Evolutionary conservation across 2,329 filamentous ascomycete genomes (phyloP).

Genomic region (Neocatenulostroma microsporum): DNA sequence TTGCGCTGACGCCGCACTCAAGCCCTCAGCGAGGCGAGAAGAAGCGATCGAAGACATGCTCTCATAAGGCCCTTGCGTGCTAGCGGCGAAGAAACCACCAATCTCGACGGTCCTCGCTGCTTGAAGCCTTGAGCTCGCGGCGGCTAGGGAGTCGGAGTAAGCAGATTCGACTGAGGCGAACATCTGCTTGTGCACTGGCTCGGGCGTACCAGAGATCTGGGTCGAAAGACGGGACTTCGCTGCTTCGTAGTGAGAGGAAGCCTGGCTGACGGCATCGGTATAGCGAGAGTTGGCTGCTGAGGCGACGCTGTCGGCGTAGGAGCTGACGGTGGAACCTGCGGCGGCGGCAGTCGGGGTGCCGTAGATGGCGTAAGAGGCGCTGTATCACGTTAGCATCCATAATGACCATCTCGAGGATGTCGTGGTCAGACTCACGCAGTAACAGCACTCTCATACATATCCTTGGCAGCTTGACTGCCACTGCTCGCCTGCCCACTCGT

Average conservation of each 20-base stretch:
- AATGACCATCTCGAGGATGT: too few relatives aligned
- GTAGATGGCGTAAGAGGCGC: slow-evolving; percentile 50
- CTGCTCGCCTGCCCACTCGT: slow-evolving; percentile 34
- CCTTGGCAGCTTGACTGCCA: slow-evolving; percentile 44
- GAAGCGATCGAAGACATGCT: slow-evolving; percentile 62
- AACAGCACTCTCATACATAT: slow-evolving; percentile 51
- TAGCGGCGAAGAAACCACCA: slow-evolving; percentile 7
- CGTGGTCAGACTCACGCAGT: slow-evolving; percentile 40
- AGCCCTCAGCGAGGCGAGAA: slow-evolving; percentile 61
- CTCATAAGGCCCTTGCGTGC: slow-evolving; percentile 42
- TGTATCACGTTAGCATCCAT: slow-evolving; percentile 14
- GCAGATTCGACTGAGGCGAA: slow-evolving; percentile 60
- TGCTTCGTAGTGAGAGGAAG: slow-evolving; percentile 60
- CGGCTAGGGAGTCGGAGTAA: slow-evolving; percentile 58
- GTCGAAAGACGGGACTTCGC: slow-evolving; percentile 61
- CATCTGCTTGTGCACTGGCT: slow-evolving; percentile 62
- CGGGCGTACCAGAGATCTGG: slow-evolving; percentile 60
- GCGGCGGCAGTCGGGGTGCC: slow-evolving; percentile 42
- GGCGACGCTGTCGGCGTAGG: slow-evolving; percentile 34
- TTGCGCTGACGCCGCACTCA: slow-evolving; percentile 62
- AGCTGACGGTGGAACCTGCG: slow-evolving; percentile 29
- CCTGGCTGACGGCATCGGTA: slow-evolving; percentile 55
- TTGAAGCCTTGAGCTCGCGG: slow-evolving; percentile 53
- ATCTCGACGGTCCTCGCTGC: slow-evolving; percentile 44
- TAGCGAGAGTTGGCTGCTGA: slow-evolving; percentile 52